Base-by-base conservation (phyloP, 441 rosid genomes). In the Eutrema salsugineum region DNA sequence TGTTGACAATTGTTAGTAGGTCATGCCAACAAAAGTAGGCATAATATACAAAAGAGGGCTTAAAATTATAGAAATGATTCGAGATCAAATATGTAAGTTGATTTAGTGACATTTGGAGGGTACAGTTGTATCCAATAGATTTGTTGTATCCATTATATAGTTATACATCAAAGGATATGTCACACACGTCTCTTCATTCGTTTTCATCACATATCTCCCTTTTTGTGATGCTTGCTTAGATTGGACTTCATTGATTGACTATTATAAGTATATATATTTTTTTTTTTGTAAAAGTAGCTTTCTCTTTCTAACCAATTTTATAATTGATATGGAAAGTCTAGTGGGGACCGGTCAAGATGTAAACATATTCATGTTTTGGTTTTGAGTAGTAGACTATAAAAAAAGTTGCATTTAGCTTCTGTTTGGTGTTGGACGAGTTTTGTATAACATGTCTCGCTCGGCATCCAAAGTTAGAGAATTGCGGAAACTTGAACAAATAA, bases 181-280 rank as follows among this genome's bases (percentile, higher is more conserved):
- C 38, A 54, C 15, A 68, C 54, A 63, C 50, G 64, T 72, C 71
- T 64, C 42, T 46, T 72, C 59, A 20, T 38, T 64, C 65, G 22
- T 65, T 72, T 38, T 65, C 59, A 47, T 36, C 32, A 30, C 65
- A 56, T 56, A 35, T 54, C 6, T 5, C 2, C 14, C 19, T 17
- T 65, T 30, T 56, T 36, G 33, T 36, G 28, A 56, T 72, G 58
- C 27, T 72, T 65, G 66, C 71, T 48, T 65, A 15, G 28, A 65
- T 57, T 48, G 35, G 66, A 57, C 50, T 73, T 57, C 66, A 57
- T 38, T 73, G 71, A 57, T 65, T 65, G 71, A 65, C 77, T 65
- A 56, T 57, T 65, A 11, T 47, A 56, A 46, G 51, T 24, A 24
- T n/a, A n/a, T n/a, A n/a, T 64, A 15, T 38, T 40, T 56, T 24